Percentiles rank a stretch among this genome's conserved stretches.
These are phyloP conservation scores for Phytophthora pistaciae DNA, from an alignment of 352 stramenopile species.

Conservation along the genomic window DNA sequence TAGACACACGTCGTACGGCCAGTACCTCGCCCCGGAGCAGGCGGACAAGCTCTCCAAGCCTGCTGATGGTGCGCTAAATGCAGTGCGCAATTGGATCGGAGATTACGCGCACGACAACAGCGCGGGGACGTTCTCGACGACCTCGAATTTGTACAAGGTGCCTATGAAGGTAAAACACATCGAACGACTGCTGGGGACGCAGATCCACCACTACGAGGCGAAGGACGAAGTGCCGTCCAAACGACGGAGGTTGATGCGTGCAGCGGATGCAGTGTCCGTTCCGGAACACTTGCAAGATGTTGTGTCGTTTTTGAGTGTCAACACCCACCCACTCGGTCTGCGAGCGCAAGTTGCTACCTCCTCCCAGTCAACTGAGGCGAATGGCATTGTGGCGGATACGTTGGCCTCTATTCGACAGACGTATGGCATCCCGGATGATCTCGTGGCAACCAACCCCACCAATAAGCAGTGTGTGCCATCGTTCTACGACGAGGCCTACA, in stretches of 20 bases:
- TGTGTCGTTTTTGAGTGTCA: constrained; percentile 78
- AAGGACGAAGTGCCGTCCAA: constrained; percentile 3
- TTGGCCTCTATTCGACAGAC: constrained; percentile 59
- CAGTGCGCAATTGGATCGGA: constrained; percentile 58
- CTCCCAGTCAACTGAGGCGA: constrained; percentile 18
- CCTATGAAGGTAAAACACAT: constrained; percentile 53
- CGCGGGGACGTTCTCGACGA: constrained; percentile 44
- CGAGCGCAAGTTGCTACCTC: constrained; percentile 50
- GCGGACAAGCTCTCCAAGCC: constrained; percentile 54
- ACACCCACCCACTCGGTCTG: constrained; percentile 68
- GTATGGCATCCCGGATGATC: constrained; percentile 74
- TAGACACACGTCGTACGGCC: constrained; percentile 64
- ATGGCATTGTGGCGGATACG: constrained; percentile 27
- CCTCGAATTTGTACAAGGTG: constrained; percentile 56
- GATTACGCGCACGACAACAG: constrained; percentile 22
- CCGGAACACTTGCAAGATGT: constrained; percentile 47
- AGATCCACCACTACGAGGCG: constrained; percentile 59
- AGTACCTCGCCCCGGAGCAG: constrained; percentile 54
- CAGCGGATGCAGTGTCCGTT: constrained; percentile 38
- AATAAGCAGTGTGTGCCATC: constrained; percentile 77
- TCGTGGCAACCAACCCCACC: constrained; percentile 70
- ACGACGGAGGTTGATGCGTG: constrained; percentile 52
- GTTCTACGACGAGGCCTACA: constrained; percentile 83
- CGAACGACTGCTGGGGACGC: constrained; percentile 56
- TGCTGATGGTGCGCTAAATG: constrained; percentile 49